Evolutionary conservation across 306 rosid genomes (phyloP).

Genomic region (Pyrus betulifolia): DNA sequence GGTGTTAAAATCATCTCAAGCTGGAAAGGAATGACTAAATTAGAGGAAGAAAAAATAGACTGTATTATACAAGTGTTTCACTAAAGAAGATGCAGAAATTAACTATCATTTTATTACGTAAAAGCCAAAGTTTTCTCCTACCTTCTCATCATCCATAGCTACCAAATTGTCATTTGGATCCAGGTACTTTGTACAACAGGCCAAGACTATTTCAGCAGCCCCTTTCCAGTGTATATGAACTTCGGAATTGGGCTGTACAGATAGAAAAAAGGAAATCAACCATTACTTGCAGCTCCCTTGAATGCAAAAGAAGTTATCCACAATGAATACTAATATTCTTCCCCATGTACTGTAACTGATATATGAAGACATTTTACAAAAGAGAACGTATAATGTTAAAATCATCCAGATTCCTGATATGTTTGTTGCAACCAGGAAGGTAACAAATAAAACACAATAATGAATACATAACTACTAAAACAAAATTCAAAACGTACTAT

Average conservation of each 20-base stretch:
- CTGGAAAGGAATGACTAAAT: background rate
- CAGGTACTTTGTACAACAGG: conserved; percentile 43
- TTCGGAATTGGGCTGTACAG: conserved; percentile 43
- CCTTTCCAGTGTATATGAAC: conserved; percentile 94
- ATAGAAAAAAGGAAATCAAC: background rate
- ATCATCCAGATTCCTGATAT: background rate
- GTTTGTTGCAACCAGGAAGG: background rate
- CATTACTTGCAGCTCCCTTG: conserved; percentile 2
- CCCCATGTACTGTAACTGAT: background rate
- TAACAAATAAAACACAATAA: background rate
- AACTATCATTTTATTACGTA: background rate
- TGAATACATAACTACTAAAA: background rate
- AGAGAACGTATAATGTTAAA: background rate
- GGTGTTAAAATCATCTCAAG: background rate
- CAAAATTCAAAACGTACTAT: background rate
- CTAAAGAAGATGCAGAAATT: background rate
- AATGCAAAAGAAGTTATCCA: conserved; percentile 10
- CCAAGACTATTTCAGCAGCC: conserved; percentile 81
- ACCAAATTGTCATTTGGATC: conserved; percentile 35
- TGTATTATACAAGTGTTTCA: background rate
- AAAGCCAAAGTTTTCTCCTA: conserved; percentile 4
- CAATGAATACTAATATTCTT: background rate
- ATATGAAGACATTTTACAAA: background rate
- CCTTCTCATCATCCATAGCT: conserved; percentile 66
- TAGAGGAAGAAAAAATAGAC: background rate